A percentile compares a stretch with the other conserved stretches of the same genome.
Conservation (phyloP, 2,329 filamentous ascomycete genomes). For the Xylariaceae sp. region DNA sequence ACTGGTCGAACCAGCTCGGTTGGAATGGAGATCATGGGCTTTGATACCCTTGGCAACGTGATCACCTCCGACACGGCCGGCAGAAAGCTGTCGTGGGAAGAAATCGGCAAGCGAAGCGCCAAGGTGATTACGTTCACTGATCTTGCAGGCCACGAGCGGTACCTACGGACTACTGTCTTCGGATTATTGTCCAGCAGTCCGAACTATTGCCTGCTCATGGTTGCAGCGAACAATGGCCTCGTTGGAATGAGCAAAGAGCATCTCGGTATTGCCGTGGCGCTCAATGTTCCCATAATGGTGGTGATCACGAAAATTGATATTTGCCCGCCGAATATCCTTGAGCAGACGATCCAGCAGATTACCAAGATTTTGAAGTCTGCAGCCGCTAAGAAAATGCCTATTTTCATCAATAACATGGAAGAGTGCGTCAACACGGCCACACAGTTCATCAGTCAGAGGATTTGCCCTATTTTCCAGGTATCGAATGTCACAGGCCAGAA, state of each 20-base stretch:
- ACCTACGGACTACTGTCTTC: slow-evolving; percentile 93
- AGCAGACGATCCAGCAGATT: slow-evolving; percentile 88
- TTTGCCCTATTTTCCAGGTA: slow-evolving; percentile 96
- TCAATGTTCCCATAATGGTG: slow-evolving; percentile 97
- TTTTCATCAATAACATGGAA: slow-evolving; percentile 87
- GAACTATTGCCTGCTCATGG: slow-evolving; percentile 97
- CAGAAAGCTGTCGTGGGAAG: slow-evolving; percentile 86
- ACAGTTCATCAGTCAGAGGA: slow-evolving; percentile 90
- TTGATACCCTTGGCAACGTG: slow-evolving; percentile 79
- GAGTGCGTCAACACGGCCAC: slow-evolving; percentile 93
- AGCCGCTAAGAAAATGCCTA: slow-evolving; percentile 88
- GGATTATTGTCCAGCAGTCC: slow-evolving; percentile 90
- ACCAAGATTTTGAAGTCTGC: slow-evolving; percentile 91
- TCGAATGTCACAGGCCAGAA: slow-evolving; percentile 95
- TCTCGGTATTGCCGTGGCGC: slow-evolving; percentile 83
- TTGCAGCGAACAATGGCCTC: slow-evolving; percentile 93
- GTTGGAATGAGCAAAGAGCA: slow-evolving; percentile 99
- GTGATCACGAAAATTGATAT: slow-evolving; percentile 98
- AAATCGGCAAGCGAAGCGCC: slow-evolving; percentile 88
- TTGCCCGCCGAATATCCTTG: slow-evolving; percentile 88
- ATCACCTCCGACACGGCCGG: slow-evolving; percentile 77
- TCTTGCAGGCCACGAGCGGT: slow-evolving; percentile 90
- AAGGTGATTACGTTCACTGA: slow-evolving; percentile 98
- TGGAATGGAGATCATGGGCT: slow-evolving; percentile 98
- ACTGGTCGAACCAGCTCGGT: slow-evolving; percentile 93